These are phyloP conservation scores for Teratosphaeria destructans DNA, from an alignment of 2,329 filamentous ascomycete genomes.

Conservation along the genomic window DNA sequence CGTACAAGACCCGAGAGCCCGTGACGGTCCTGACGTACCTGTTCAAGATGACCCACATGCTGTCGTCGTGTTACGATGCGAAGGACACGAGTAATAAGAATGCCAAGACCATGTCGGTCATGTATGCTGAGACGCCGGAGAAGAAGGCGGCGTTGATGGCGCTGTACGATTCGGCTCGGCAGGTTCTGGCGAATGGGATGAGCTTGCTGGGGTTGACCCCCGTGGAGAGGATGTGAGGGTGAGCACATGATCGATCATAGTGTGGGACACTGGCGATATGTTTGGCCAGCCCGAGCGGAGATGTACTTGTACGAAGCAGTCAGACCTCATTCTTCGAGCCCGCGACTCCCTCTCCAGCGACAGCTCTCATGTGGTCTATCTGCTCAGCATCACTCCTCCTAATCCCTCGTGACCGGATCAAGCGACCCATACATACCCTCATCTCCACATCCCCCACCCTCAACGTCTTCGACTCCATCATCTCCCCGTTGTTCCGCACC, in stretches of 20 bases:
- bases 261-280: too few relatives aligned
- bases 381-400: too few relatives aligned
- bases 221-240: constrained; percentile 48
- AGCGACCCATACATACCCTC: too few relatives aligned
- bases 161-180: constrained; percentile 64
- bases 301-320: too few relatives aligned
- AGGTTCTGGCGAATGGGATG: constrained; percentile 77
- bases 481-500: too few relatives aligned
- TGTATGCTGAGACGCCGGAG: constrained; percentile 61
- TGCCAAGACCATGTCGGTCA: constrained; percentile 51
- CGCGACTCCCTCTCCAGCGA: too few relatives aligned
- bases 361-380: too few relatives aligned
- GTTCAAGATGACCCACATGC: constrained; percentile 75
- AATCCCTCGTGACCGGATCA: too few relatives aligned
- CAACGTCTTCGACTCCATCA: neutral
- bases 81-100: constrained; percentile 23
- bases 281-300: too few relatives aligned
- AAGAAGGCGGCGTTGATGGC: constrained; percentile 64
- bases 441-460: too few relatives aligned
- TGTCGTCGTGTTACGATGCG: constrained; percentile 74
- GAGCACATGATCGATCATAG: neutral
- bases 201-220: constrained; percentile 65
- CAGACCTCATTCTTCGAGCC: too few relatives aligned
- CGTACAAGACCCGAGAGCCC: constrained; percentile 71
- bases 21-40: constrained; percentile 60